Conservation (phyloP, 1,284 basidiomycete species). For the Ceratobasidium papillatum region DNA sequence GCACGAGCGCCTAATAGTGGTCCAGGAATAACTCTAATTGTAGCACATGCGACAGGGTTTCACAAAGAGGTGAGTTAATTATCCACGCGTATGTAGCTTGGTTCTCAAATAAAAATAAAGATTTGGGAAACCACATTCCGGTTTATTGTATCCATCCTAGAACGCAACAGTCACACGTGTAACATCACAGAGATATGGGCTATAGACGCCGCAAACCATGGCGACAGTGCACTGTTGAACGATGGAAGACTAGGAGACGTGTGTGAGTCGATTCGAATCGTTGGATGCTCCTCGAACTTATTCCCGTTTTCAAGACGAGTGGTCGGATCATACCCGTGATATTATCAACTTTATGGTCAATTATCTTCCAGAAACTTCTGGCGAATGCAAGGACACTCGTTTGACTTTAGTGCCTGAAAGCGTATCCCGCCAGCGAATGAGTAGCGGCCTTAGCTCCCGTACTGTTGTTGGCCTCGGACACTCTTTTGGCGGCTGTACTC, state of each 20-base stretch:
- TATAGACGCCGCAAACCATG: slow-evolving; percentile 80
- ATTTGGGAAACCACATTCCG: slow-evolving; percentile 72
- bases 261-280: slow-evolving; percentile 56
- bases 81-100: neutral
- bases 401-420: slow-evolving; percentile 64
- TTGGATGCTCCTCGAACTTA: neutral
- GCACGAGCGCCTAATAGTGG: slow-evolving; percentile 47
- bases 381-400: slow-evolving; percentile 47
- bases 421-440: slow-evolving; percentile 56
- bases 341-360: slow-evolving; percentile 73
- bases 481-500: slow-evolving; percentile 79
- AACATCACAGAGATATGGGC: slow-evolving; percentile 79
- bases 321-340: slow-evolving; percentile 75
- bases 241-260: slow-evolving; percentile 60
- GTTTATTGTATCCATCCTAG: slow-evolving; percentile 51
- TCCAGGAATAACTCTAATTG: slow-evolving; percentile 69
- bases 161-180: slow-evolving; percentile 35
- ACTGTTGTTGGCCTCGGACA: slow-evolving; percentile 77
- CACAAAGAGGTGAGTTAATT: slow-evolving; percentile 74
- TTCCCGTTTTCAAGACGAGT: slow-evolving; percentile 61
- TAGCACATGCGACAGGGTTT: slow-evolving; percentile 83
- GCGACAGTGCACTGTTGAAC: slow-evolving; percentile 77
- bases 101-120: slow-evolving; percentile 50
- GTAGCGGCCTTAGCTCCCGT: slow-evolving; percentile 59
- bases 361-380: slow-evolving; percentile 59